phyloP scores from a whole-genome alignment of 2,329 filamentous ascomycete genomes.

The Orbilia ellipsospora region DNA sequence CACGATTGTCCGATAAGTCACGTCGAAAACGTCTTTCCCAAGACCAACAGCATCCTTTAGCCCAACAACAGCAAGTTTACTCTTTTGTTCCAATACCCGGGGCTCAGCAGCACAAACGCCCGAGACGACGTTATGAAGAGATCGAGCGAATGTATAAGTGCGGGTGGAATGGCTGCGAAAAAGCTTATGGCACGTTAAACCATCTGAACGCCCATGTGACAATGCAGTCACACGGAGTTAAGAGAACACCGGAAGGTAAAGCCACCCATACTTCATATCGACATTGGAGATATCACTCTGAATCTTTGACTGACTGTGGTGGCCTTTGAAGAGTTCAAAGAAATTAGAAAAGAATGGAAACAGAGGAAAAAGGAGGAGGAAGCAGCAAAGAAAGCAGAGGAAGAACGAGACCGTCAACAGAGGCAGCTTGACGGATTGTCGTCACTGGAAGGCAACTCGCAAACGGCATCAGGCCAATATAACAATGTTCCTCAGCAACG shows the following conservation, averaged over 20 bases:
- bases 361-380: conserved; percentile 99
- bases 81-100: conserved; percentile 98
- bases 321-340: conserved; percentile 84
- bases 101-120: conserved; percentile 95
- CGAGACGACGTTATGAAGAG: conserved; percentile 92
- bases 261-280: conserved; percentile 41
- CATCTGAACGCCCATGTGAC: conserved; percentile 98
- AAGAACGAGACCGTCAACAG: conserved; percentile 79
- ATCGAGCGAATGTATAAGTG: conserved; percentile 99
- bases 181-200: conserved; percentile 97
- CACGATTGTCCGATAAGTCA: conserved; percentile 50
- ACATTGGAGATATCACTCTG: background rate
- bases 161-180: conserved; percentile 97
- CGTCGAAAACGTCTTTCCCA: conserved; percentile 56
- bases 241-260: conserved; percentile 97
- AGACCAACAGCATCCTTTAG: conserved; percentile 64
- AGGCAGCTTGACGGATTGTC: conserved; percentile 65
- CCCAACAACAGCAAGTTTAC: conserved; percentile 77
- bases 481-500: conserved; percentile 69
- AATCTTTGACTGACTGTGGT: background rate
- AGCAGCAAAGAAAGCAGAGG: conserved; percentile 84
- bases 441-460: conserved; percentile 66
- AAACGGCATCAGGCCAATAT: conserved; percentile 67
- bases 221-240: conserved; percentile 95
- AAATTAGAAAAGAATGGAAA: conserved; percentile 99